These are phyloP conservation scores for Sarocladium kiliense DNA, from an alignment of 2,329 filamentous ascomycete species.

Conservation along the genomic window DNA sequence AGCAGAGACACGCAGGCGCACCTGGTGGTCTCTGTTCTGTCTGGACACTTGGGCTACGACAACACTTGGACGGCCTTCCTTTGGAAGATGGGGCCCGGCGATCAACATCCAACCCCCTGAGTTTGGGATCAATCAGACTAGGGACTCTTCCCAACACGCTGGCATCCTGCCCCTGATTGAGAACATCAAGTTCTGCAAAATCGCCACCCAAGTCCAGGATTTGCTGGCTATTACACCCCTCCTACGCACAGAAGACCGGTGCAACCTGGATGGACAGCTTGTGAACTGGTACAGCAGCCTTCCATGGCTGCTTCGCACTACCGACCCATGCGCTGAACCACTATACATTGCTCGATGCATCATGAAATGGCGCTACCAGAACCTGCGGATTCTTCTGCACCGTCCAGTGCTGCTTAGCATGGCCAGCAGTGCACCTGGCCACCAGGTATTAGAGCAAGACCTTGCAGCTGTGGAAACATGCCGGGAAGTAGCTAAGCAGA, in stretches of 20 bases:
- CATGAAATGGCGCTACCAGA: conserved; percentile 80
- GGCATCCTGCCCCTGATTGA: conserved; percentile 68
- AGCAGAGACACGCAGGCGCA: conserved; percentile 55
- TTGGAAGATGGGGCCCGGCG: conserved; percentile 62
- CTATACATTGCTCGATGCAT: conserved; percentile 65
- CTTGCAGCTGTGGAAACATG: conserved; percentile 64
- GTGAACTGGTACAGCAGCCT: conserved; percentile 68
- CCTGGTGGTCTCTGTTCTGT: conserved; percentile 73
- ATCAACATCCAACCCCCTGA: conserved; percentile 61
- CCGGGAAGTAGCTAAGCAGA: conserved; percentile 62
- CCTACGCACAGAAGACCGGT: conserved; percentile 61
- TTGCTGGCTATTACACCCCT: conserved; percentile 65
- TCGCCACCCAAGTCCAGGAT: conserved; percentile 73
- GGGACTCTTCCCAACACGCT: conserved; percentile 52
- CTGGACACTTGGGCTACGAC: conserved; percentile 70
- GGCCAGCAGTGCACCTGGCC: conserved; percentile 44
- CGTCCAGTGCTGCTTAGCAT: conserved; percentile 66
- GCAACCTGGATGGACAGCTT: conserved; percentile 61
- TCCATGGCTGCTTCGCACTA: conserved; percentile 59
- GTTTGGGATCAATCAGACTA: conserved; percentile 38
- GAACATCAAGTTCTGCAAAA: conserved; percentile 75
- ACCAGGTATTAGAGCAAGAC: conserved; percentile 54
- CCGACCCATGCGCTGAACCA: conserved; percentile 64
- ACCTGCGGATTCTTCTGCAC: conserved; percentile 71
- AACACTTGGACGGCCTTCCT: conserved; percentile 64